Conservation (phyloP, 495 filamentous ascomycete genomes). For the Pyronema omphalodes region DNA sequence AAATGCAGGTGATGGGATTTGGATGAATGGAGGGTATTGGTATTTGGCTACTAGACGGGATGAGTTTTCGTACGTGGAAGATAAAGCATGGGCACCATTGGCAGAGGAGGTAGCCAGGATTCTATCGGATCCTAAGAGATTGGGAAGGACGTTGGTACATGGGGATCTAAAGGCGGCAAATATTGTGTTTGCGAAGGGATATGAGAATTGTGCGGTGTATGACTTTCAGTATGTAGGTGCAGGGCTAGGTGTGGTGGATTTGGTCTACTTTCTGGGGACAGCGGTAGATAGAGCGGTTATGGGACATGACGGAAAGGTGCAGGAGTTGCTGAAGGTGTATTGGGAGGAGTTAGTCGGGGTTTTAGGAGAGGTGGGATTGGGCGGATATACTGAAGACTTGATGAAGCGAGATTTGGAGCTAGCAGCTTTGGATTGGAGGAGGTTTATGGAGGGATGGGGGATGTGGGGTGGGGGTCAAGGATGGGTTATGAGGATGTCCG, state of each 20-base stretch:
- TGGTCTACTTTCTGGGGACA: slow-evolving; percentile 29
- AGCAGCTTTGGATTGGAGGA: slow-evolving; percentile 31
- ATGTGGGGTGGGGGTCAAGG: slow-evolving; percentile 34
- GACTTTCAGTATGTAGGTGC: slow-evolving; percentile 33
- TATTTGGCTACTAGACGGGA: slow-evolving; percentile 29
- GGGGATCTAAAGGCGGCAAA: slow-evolving; percentile 33
- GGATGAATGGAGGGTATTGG: slow-evolving; percentile 32
- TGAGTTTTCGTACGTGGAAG: slow-evolving; percentile 20
- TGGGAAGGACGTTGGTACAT: slow-evolving; percentile 29
- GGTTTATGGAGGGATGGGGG: slow-evolving; percentile 33
- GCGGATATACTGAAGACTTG: slow-evolving; percentile 25
- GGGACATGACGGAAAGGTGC: slow-evolving; percentile 24
- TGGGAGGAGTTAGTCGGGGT: slow-evolving; percentile 12
- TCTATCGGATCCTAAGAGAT: slow-evolving; percentile 21
- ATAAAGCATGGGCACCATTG: slow-evolving; percentile 13
- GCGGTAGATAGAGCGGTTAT: slow-evolving; percentile 17
- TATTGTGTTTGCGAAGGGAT: slow-evolving; percentile 14
- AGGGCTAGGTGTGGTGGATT: slow-evolving; percentile 30
- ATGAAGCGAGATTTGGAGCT: slow-evolving; percentile 30
- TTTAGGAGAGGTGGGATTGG: background rate
- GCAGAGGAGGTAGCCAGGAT: background rate
- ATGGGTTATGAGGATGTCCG: slow-evolving; percentile 9
- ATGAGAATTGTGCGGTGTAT: slow-evolving; percentile 28
- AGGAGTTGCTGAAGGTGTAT: slow-evolving; percentile 26
- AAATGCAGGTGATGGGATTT: slow-evolving; percentile 20